Conservation (phyloP, 2,329 filamentous ascomycete species). For the Didymella keratinophila region DNA sequence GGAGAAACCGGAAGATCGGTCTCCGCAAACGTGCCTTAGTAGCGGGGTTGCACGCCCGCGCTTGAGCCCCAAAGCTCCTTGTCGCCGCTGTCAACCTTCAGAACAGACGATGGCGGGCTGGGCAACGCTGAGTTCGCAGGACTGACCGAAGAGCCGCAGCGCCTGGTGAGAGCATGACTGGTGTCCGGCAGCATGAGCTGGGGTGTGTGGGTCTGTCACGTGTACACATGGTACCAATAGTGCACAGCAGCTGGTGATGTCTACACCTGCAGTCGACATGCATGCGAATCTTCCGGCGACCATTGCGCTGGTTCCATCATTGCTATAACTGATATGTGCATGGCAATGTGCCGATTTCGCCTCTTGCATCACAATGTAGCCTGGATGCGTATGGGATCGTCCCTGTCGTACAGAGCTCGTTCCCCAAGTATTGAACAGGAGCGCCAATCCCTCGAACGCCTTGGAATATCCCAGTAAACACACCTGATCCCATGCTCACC, state of each 20-base stretch:
- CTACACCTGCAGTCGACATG: conserved; percentile 30
- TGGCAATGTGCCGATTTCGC: conserved; percentile 1
- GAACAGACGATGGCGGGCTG: conserved; percentile 16
- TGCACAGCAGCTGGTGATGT: conserved; percentile 28
- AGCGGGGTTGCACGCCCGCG: conserved; percentile 16
- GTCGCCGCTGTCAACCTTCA: conserved; percentile 7
- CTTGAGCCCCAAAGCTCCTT: not conserved
- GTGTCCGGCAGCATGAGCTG: conserved; percentile 11
- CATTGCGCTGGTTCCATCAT: conserved; percentile 32
- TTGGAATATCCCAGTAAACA: conserved; percentile 24
- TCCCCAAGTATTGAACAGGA: conserved; percentile 32
- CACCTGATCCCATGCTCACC: conserved; percentile 30
- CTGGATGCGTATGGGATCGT: conserved; percentile 13
- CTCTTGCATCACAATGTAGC: conserved; percentile 6
- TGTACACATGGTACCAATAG: conserved; percentile 25
- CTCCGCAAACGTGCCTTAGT: conserved; percentile 24
- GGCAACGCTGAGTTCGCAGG: conserved; percentile 24
- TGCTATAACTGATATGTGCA: conserved; percentile 8
- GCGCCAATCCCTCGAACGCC: conserved; percentile 29
- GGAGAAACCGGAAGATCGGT: conserved; percentile 31
- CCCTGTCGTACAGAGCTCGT: conserved; percentile 18
- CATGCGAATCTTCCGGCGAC: conserved; percentile 45
- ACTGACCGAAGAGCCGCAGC: conserved; percentile 20
- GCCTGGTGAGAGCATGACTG: conserved; percentile 16
- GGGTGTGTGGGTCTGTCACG: conserved; percentile 29